Percentiles rank a stretch among this genome's conserved stretches.
Conservation (phyloP, 2,329 filamentous ascomycete genomes). For the Stemphylium vesicarium region DNA sequence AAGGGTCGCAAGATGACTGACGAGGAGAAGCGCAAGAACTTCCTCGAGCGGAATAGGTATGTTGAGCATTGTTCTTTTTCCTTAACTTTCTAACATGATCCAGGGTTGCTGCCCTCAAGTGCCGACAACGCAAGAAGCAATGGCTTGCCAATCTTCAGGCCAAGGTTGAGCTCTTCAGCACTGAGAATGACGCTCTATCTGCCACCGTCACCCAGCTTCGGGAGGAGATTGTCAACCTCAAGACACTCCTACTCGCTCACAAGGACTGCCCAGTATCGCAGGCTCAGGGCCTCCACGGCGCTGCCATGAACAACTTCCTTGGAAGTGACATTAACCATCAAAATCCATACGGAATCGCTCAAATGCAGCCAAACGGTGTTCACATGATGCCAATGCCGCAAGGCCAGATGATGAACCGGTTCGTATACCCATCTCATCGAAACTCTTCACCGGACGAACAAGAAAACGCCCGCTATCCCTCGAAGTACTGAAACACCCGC, state of each 20-base stretch:
- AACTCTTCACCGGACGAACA: constrained; percentile 31
- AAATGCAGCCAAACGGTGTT: constrained; percentile 50
- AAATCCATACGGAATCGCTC: constrained; percentile 58
- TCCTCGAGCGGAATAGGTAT: constrained; percentile 93
- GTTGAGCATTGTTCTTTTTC: constrained; percentile 40
- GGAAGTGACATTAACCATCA: constrained; percentile 54
- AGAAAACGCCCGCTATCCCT: constrained; percentile 36
- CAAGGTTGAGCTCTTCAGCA: constrained; percentile 92
- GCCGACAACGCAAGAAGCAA: constrained; percentile 97
- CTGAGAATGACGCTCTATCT: constrained; percentile 87
- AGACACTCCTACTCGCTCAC: constrained; percentile 89
- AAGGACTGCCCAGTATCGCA: constrained; percentile 96
- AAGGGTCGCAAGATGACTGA: constrained; percentile 91
- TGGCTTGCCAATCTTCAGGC: constrained; percentile 94
- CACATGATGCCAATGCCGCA: constrained; percentile 51
- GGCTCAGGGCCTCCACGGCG: constrained; percentile 72
- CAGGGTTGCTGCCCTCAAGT: constrained; percentile 95
- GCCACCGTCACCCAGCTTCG: constrained; percentile 82
- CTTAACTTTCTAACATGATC: constrained; percentile 27
- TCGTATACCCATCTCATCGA: constrained; percentile 37
- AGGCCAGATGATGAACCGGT: constrained; percentile 49
- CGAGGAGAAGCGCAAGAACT: constrained; percentile 98
- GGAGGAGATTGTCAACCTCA: constrained; percentile 93
- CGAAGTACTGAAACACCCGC: constrained; percentile 33
- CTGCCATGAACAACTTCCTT: constrained; percentile 59